Evolutionary conservation across 768 basidiomycete species (phyloP), one percentile per base, ranked within the genome.

Genomic region (Hortiboletus campestris): DNA sequence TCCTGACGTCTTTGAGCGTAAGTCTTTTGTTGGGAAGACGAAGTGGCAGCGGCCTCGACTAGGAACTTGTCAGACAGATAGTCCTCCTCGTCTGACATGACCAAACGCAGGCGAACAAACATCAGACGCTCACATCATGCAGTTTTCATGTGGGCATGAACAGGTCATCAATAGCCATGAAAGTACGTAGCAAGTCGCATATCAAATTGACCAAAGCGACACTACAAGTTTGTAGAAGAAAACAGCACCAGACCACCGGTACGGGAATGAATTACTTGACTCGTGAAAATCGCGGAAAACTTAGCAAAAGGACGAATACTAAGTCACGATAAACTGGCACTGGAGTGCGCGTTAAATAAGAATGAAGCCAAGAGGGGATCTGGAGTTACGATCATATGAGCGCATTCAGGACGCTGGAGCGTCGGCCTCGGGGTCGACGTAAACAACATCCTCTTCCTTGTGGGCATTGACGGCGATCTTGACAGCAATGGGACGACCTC

Each of bases 391-490:
- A 49, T 60, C 60, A 58, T 36, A 39, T 32, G 46, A 51, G 46
- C 43, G 52, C 54, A 51, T 50, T 75, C 62, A 64, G 53, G 51
- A 62, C 11, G 63, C 62, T 42, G 63, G 63, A 53, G 72, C 66
- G 32, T 72, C 68, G 43, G 58, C 72, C 50, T 75, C 76, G 36
- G 55, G 59, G 41, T 51, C 68, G 19, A 60, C 71, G n/a, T 67
- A 65, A 49, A 76, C 81, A 35, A 69, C 74, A 39, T 80, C 82
- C 51, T 86, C 85, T 55, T 82, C 81, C 58, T 78, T 82, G 66
- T 82, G 79, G 50, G 88, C 78, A 75, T 96, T 93, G 74, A 98
- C 92, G 49, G 96, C 96, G 61, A 99, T 81, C 80, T 97, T 98
- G 78, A 98, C 91, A 58, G 89, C 90, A 68, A 99, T 87, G 60